phyloP scores from a whole-genome alignment of 257 asterid species.

The Solanum pinnatisectum region DNA sequence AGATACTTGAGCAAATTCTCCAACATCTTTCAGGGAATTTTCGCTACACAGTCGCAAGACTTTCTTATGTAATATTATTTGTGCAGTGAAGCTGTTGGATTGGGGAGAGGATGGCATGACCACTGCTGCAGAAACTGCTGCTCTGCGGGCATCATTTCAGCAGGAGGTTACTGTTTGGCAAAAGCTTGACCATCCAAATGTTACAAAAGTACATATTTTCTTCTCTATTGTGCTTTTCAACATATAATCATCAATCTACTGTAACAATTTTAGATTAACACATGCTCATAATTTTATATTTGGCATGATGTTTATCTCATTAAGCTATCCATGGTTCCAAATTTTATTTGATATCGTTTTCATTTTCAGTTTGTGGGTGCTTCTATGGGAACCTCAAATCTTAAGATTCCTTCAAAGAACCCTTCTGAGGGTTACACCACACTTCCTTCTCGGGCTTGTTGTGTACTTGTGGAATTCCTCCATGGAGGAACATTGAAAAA shows the following conservation, averaged over 20 bases:
- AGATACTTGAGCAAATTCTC: background rate
- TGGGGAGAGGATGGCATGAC: conserved; percentile 91
- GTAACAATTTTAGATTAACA: background rate
- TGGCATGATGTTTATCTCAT: background rate
- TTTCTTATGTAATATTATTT: background rate
- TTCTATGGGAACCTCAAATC: conserved; percentile 89
- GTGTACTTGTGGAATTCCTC: conserved; percentile 81
- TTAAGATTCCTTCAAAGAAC: conserved; percentile 80
- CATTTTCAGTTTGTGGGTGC: conserved; percentile 73
- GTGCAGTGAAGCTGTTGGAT: conserved; percentile 65
- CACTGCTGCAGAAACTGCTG: conserved; percentile 60
- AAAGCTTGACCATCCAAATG: conserved; percentile 75
- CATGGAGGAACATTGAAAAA: conserved; percentile 73
- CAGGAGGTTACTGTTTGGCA: conserved; percentile 86
- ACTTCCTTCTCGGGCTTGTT: conserved; percentile 78
- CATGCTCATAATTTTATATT: background rate
- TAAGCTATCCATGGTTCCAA: background rate
- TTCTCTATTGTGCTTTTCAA: background rate
- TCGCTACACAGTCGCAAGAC: background rate
- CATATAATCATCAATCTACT: background rate
- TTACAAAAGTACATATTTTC: conserved; percentile 30
- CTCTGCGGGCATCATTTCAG: conserved; percentile 59
- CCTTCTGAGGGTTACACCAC: conserved; percentile 63
- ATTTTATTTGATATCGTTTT: background rate
- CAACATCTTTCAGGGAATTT: background rate